Conservation (phyloP, 2,329 filamentous ascomycete genomes). For the Ascochyta lentis region DNA sequence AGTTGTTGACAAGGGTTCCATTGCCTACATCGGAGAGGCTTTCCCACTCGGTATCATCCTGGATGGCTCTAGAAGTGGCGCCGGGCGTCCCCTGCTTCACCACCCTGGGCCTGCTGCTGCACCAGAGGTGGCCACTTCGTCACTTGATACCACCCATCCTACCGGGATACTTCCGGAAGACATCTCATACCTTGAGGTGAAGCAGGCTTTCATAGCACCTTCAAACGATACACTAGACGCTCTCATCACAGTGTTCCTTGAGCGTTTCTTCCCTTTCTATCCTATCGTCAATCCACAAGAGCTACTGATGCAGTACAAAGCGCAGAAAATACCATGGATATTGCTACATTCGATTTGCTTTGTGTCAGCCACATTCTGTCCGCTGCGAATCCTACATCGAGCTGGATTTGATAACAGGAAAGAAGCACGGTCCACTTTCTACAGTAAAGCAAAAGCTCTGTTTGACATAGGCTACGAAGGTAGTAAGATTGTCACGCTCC, state of each 20-base stretch:
- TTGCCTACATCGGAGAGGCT: slow-evolving; percentile 9
- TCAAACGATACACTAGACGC: not conserved
- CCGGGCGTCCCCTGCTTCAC: slow-evolving; percentile 3
- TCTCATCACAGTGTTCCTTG: slow-evolving; percentile 7
- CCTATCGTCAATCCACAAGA: slow-evolving; percentile 7
- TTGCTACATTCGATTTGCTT: slow-evolving; percentile 7
- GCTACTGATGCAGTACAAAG: not conserved
- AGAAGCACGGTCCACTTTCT: slow-evolving; percentile 3
- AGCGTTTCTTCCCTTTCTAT: slow-evolving; percentile 7
- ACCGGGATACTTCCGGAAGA: slow-evolving; percentile 3
- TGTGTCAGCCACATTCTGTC: slow-evolving; percentile 12
- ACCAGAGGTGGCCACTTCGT: not conserved
- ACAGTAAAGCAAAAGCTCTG: slow-evolving; percentile 5
- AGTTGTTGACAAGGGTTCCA: slow-evolving; percentile 6
- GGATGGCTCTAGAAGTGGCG: not conserved
- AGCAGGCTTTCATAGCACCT: slow-evolving; percentile 10
- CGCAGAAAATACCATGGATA: slow-evolving; percentile 7
- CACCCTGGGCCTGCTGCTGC: not conserved
- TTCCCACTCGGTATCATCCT: slow-evolving; percentile 8
- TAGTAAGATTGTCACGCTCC: slow-evolving; percentile 7
- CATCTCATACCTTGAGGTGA: slow-evolving; percentile 4
- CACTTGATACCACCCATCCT: not conserved
- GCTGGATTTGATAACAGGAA: slow-evolving; percentile 6
- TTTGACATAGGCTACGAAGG: slow-evolving; percentile 13
- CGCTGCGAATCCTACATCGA: slow-evolving; percentile 4